A percentile compares a stretch with the other conserved stretches of the same genome.
Evolutionary conservation across 139 green algal species (phyloP).

Genomic region (Chlamydomonas applanata): DNA sequence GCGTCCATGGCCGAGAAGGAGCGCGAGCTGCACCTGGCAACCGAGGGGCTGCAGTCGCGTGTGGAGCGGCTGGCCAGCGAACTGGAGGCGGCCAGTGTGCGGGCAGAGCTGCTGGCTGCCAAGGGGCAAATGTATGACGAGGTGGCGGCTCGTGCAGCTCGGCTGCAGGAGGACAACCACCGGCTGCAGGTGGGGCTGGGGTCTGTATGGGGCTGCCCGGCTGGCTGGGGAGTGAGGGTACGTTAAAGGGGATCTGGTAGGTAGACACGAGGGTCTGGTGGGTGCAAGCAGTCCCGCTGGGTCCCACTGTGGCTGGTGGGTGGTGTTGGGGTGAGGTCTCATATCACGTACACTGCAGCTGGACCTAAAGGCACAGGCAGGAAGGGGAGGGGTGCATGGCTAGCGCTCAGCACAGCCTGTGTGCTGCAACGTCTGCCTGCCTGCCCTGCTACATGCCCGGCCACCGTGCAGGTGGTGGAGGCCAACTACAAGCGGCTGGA

Average conservation of each 20-base stretch:
- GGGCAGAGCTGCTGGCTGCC: constrained; percentile 34
- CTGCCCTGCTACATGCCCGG: too few relatives aligned
- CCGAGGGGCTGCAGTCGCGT: constrained; percentile 31
- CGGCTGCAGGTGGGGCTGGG: constrained; percentile 23
- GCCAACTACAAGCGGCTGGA: constrained; percentile 28
- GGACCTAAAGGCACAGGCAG: too few relatives aligned
- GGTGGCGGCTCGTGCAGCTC: constrained; percentile 23
- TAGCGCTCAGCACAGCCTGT: too few relatives aligned
- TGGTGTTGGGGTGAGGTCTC: too few relatives aligned
- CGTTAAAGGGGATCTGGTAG: neutral
- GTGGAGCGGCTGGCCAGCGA: constrained; percentile 40
- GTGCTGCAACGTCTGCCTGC: too few relatives aligned
- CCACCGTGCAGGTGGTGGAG: constrained; percentile 30
- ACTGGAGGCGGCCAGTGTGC: constrained; percentile 32
- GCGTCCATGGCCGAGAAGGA: constrained; percentile 44
- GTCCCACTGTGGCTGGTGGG: too few relatives aligned
- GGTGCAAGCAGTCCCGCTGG: too few relatives aligned
- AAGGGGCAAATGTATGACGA: constrained; percentile 55
- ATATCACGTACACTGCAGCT: too few relatives aligned
- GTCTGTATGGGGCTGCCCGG: too few relatives aligned
- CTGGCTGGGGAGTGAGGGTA: neutral
- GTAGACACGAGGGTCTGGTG: too few relatives aligned
- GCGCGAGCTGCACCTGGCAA: constrained; percentile 27
- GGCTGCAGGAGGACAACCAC: constrained; percentile 34
- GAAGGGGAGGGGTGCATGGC: too few relatives aligned